A percentile compares a stretch with the other conserved stretches of the same genome.
These are phyloP conservation scores for Sanghuangporus baumii DNA, from an alignment of 1,284 basidiomycete species.

Conservation along the genomic window DNA sequence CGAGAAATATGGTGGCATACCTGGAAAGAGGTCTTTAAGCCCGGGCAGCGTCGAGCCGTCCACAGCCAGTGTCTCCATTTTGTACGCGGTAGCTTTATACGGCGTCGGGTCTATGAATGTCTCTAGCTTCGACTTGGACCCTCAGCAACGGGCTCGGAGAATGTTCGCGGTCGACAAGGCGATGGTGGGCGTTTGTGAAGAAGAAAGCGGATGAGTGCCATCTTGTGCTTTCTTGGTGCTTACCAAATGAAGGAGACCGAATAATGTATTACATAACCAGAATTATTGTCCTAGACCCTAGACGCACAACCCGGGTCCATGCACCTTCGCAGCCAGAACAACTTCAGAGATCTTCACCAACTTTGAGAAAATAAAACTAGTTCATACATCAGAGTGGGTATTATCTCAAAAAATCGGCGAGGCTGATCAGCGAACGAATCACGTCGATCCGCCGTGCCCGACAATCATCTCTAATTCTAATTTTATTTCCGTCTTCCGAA, in stretches of 20 bases:
- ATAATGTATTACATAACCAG: neutral
- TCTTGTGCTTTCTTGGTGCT: neutral
- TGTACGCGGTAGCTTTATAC: neutral
- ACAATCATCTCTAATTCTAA: neutral
- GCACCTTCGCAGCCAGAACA: neutral
- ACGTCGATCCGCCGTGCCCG: neutral
- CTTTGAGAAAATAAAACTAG: no score
- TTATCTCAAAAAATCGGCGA: neutral
- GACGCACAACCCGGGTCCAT: neutral
- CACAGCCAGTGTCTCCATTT: slow-evolving; percentile 2
- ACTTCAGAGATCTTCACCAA: no score
- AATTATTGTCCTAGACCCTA: neutral
- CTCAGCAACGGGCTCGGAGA: neutral
- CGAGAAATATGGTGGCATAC: neutral
- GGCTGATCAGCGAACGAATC: neutral
- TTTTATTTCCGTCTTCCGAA: neutral
- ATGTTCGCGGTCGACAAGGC: neutral
- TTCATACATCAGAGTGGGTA: no score
- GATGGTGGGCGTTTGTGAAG: slow-evolving; percentile 1
- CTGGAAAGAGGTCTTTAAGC: slow-evolving; percentile 16
- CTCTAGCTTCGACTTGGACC: neutral
- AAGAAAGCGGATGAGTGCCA: neutral
- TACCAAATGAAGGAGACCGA: neutral
- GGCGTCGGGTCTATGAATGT: neutral
- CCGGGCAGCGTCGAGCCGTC: slow-evolving; percentile 8